These are phyloP conservation scores for Fistulifera pelliculosa DNA, from an alignment of 108 stramenopile genomes.

Conservation along the genomic window DNA sequence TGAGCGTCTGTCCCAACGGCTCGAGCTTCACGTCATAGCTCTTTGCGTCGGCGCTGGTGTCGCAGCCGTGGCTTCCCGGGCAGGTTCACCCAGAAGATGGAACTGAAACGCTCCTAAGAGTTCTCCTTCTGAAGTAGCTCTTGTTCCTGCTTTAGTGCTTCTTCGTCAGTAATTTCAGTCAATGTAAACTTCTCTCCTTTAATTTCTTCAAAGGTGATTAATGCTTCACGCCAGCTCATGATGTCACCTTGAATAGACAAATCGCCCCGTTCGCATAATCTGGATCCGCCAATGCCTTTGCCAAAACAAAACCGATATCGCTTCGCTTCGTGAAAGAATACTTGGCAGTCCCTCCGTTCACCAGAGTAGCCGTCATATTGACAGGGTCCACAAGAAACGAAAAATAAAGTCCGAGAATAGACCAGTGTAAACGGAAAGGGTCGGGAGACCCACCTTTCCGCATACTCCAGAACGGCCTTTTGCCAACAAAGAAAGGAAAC, in stretches of 20 bases:
- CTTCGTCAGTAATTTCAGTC: constrained; percentile 4
- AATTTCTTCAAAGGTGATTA: constrained; percentile 1
- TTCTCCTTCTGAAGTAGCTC: constrained; percentile 13
- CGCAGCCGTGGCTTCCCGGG: constrained; percentile 13
- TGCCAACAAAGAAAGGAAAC: constrained; percentile 13
- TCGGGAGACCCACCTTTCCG: constrained; percentile 11
- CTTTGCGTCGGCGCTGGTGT: constrained; percentile 2
- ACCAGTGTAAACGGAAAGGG: constrained; percentile 15
- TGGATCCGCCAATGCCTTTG: constrained; percentile 18
- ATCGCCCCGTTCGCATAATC: constrained; percentile 6
- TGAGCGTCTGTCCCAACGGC: constrained; percentile 4
- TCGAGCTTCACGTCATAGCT: constrained; percentile 11
- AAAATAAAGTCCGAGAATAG: constrained; percentile 17
- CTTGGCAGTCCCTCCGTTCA: constrained; percentile 7
- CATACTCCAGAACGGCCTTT: constrained; percentile 12
- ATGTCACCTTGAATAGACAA: constrained; percentile 12
- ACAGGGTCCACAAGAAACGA: constrained; percentile 8
- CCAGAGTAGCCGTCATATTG: constrained; percentile 1
- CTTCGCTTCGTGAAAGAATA: constrained; percentile 10
- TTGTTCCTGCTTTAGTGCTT: constrained; percentile 10
- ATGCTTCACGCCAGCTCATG: constrained; percentile 13
- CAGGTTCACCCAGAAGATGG: constrained; percentile 21
- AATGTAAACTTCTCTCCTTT: constrained; percentile 11
- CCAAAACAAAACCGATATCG: constrained; percentile 19
- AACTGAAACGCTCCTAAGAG: constrained; percentile 13